Percentiles rank a stretch among this genome's conserved stretches.
Evolutionary conservation across 345 rosid genomes (phyloP).

Genomic region (Kernera saxatilis): DNA sequence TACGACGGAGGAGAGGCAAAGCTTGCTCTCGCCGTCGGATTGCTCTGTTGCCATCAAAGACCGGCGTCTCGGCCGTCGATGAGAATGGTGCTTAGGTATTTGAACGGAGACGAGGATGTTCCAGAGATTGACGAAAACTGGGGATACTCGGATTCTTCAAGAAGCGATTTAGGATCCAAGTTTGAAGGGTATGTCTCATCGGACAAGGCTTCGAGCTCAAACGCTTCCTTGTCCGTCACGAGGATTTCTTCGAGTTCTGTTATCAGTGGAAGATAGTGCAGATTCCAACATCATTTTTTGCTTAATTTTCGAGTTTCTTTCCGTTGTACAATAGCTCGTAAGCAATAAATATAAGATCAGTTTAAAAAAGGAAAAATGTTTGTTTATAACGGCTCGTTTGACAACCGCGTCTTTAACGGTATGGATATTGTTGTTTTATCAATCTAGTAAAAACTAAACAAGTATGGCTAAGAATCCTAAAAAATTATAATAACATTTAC

Average conservation of each 20-base stretch:
- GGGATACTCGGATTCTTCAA: constrained; percentile 17
- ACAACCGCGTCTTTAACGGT: not conserved
- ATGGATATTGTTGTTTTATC: not conserved
- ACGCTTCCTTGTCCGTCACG: constrained; percentile 26
- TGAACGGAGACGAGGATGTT: constrained; percentile 47
- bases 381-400: not conserved
- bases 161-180: constrained; percentile 10
- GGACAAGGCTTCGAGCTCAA: constrained; percentile 17
- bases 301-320: not conserved
- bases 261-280: constrained; percentile 37
- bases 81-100: constrained; percentile 48
- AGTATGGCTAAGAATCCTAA: not conserved
- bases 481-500: too few relatives aligned
- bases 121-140: constrained; percentile 27
- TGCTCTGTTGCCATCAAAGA: constrained; percentile 47
- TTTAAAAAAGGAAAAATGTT: too few relatives aligned
- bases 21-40: constrained; percentile 44
- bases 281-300: not conserved
- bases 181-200: constrained; percentile 22
- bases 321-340: not conserved
- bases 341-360: too few relatives aligned
- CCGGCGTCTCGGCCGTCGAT: constrained; percentile 46
- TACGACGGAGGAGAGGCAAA: constrained; percentile 40
- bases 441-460: not conserved
- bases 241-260: constrained; percentile 32